Base-by-base conservation (phyloP, 768 basidiomycete genomes). In the Tricholoma flavovirens region DNA sequence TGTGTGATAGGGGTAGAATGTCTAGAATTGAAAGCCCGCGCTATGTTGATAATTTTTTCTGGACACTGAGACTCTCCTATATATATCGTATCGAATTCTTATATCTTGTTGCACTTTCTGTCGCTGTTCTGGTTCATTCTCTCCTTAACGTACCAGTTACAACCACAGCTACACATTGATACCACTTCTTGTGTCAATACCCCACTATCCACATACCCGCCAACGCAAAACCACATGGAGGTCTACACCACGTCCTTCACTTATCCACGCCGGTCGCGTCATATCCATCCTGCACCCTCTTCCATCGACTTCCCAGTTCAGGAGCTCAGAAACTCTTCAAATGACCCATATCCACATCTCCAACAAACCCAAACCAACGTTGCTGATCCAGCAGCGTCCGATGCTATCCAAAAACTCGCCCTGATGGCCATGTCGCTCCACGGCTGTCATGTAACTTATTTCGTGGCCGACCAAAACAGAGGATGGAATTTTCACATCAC, bases 191-290 rank as follows among this genome's bases (percentile, higher is more conserved):
- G 73, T 75, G 76, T 75, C 75, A 77, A 79, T 78, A 80, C 78
- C 78, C 77, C 66, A 70, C 70, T 72, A 71, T 71, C 68, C 72
- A 69, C 67, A 74, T 72, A 72, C 71, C 71, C 70, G 56, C 61
- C 58, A 58, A 55, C 40, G 38, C 52, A 53, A n/a, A n/a, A n/a
- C n/a, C n/a, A n/a, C n/a, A 95, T 97, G 94, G 94, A 97, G 71
- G 84, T 95, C 69, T 96, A 95, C 82, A 90, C 93, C 54, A 90
- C 91, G 63, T 90, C 93, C 67, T 95, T 97, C 80, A 87, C 87
- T 64, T 88, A 90, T 75, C 92, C 93, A 67, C 88, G 90, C 76
- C 80, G 87, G 70, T 81, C 86, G 68, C 85, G 85, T 67, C 81
- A 82, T 73, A 73, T 78, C 75, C 83, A 80, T 73, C 82, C 84